These are phyloP conservation scores for Babesia bigemina DNA, from an alignment of 169 alveolate species.

Conservation along the genomic window DNA sequence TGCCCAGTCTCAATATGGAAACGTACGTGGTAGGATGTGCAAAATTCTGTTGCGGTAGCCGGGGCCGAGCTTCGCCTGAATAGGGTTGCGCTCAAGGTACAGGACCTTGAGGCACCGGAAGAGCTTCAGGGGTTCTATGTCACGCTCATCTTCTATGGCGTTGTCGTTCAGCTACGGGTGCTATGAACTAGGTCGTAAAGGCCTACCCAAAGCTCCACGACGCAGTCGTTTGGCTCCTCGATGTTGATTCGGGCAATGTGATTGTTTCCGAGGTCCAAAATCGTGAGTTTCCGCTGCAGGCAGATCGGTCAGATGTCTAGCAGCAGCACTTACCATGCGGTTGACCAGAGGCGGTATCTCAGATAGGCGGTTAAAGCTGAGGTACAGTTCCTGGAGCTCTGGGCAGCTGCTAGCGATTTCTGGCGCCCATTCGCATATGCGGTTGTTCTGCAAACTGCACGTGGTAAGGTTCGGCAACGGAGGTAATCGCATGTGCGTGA, in stretches of 20 bases:
- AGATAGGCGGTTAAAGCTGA: slow-evolving; percentile 76
- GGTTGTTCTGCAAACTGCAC: slow-evolving; percentile 81
- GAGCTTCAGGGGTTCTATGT: slow-evolving; percentile 57
- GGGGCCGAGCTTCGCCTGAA: slow-evolving; percentile 79
- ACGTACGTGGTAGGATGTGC: slow-evolving; percentile 74
- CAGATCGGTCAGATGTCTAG: background rate
- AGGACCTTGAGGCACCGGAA: slow-evolving; percentile 73
- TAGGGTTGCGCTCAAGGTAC: slow-evolving; percentile 81
- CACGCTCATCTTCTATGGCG: slow-evolving; percentile 60
- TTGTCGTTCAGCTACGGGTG: slow-evolving; percentile 73
- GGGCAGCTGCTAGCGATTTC: slow-evolving; percentile 59
- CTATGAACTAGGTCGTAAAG: background rate
- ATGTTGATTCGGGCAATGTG: slow-evolving; percentile 63
- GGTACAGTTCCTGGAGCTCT: slow-evolving; percentile 73
- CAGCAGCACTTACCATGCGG: slow-evolving; percentile 14
- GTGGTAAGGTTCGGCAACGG: slow-evolving; percentile 71
- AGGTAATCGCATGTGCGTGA: slow-evolving; percentile 75
- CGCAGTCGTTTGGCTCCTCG: slow-evolving; percentile 58
- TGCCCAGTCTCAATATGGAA: background rate
- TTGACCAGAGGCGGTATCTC: slow-evolving; percentile 59
- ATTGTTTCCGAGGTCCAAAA: slow-evolving; percentile 80
- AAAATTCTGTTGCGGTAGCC: slow-evolving; percentile 75
- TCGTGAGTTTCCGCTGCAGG: slow-evolving; percentile 40
- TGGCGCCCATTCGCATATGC: slow-evolving; percentile 75
- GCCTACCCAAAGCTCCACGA: slow-evolving; percentile 82